phyloP scores from a whole-genome alignment of 495 filamentous ascomycete species.

The Monascus purpureus region DNA sequence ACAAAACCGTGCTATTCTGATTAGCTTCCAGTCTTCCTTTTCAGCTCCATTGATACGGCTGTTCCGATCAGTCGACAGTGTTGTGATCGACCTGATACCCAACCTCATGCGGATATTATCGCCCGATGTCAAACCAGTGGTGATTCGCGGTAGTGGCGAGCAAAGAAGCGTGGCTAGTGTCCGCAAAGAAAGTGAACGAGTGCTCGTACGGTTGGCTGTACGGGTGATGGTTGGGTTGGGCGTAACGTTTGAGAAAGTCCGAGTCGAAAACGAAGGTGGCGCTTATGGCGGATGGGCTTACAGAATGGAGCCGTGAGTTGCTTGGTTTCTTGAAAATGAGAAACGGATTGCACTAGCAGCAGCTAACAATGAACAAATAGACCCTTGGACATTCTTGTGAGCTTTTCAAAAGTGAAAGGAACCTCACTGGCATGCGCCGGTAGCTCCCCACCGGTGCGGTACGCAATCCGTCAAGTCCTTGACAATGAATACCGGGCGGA shows the following conservation, averaged over 20 bases:
- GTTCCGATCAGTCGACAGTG: constrained; percentile 59
- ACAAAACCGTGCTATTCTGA: constrained; percentile 43
- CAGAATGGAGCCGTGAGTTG: constrained; percentile 83
- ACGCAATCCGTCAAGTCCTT: constrained; percentile 80
- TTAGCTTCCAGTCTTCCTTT: constrained; percentile 40
- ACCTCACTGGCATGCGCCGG: constrained; percentile 14
- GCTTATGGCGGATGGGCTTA: constrained; percentile 60
- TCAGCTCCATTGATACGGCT: constrained; percentile 48
- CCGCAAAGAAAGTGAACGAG: constrained; percentile 69
- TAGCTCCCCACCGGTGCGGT: constrained; percentile 56
- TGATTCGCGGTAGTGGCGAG: constrained; percentile 59
- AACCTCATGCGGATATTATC: constrained; percentile 70
- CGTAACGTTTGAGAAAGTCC: constrained; percentile 68
- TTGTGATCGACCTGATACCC: constrained; percentile 72
- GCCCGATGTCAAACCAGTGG: constrained; percentile 83
- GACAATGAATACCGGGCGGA: constrained; percentile 75
- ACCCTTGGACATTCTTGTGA: constrained; percentile 52
- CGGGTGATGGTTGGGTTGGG: constrained; percentile 64
- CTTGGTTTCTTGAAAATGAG: background rate
- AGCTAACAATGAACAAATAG: constrained; percentile 24
- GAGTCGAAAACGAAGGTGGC: constrained; percentile 52
- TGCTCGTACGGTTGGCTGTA: constrained; percentile 64
- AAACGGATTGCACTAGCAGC: constrained; percentile 5
- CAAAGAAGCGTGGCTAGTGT: constrained; percentile 64
- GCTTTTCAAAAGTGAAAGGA: constrained; percentile 25